Evolutionary conservation across 768 basidiomycete genomes (phyloP), one percentile per base, ranked within the genome.

Genomic region (Termitomyces sp.): DNA sequence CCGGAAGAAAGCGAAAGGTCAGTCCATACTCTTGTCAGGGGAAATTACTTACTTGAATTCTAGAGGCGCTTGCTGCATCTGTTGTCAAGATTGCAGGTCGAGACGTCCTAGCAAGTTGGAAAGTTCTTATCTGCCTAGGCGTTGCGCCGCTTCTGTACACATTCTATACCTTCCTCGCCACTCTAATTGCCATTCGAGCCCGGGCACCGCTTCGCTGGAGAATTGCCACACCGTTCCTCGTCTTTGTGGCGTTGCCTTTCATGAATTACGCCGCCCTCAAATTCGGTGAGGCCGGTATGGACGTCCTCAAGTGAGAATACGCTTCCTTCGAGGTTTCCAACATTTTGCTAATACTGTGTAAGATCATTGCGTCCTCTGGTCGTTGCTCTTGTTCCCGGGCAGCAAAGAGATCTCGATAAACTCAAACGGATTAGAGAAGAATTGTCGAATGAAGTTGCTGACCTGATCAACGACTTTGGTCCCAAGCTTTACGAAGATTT

Each of bases 101-200:
- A 38, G 96, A 98, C 63, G 96, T 98, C n/a, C 76, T 98, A 16
- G 94, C 93, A 0, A 94, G 94, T 5, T 98, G 96, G 96, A 98
- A 98, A 69, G 85, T 98, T 32, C 80, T 98, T 29, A 93, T 98
- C 52, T 94, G 93, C 3, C 75, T 98, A 52, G 96, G 87, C n/a
- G 76, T 91, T 38, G 88, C 93, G 5, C 96, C 96, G 10, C 74
- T 95, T 6, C 72, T 98, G 35, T 98, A 96, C 73, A 68, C 81
- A 4, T 70, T 90, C 61, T 98, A 97, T 70, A 91, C 92, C 27
- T 71, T 88, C 64, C 66, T 94, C 27, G 91, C 93, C 16, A 88
- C 88, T 16, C 57, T 85, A 20, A 69, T 94, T 49, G 88, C 88
- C 1, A 79, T 86, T 63, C 84, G 82, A 62, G 84, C 87, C 35